phyloP scores from a whole-genome alignment of 768 basidiomycete species.

The Crucibulum laeve region DNA sequence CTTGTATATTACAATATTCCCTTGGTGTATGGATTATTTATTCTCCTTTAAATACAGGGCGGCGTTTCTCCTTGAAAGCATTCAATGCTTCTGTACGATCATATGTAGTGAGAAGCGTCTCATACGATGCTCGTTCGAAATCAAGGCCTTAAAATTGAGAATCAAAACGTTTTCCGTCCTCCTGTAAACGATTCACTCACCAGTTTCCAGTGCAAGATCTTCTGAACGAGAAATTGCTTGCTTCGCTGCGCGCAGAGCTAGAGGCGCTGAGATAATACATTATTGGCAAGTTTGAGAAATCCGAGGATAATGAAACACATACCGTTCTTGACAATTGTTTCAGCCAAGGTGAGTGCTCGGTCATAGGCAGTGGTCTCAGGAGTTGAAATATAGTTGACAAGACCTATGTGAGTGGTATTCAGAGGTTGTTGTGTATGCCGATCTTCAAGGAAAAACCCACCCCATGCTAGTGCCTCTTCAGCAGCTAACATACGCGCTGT shows the following conservation, averaged over 20 bases:
- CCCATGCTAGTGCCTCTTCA: constrained; percentile 64
- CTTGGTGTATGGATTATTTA: constrained; percentile 32
- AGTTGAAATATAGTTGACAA: constrained; percentile 77
- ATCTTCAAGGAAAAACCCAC: constrained; percentile 30
- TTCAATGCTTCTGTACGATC: constrained; percentile 82
- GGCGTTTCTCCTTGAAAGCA: constrained; percentile 83
- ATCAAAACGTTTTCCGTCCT: neutral
- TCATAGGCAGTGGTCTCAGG: constrained; percentile 61
- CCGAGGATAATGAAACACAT: constrained; percentile 8
- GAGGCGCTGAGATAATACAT: constrained; percentile 59
- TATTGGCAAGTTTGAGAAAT: neutral
- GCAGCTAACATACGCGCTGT: constrained; percentile 70
- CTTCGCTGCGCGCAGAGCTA: constrained; percentile 87
- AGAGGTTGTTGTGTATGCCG: neutral
- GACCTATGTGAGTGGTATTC: constrained; percentile 41
- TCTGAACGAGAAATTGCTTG: constrained; percentile 76
- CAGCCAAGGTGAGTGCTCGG: constrained; percentile 65
- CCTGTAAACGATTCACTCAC: constrained; percentile 23
- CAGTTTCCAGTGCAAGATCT: constrained; percentile 76
- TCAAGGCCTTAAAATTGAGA: constrained; percentile 60
- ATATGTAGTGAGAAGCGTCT: constrained; percentile 65
- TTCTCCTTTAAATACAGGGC: constrained; percentile 78
- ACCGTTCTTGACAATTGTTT: constrained; percentile 69
- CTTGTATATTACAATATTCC: neutral
- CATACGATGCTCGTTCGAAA: constrained; percentile 84